Percentiles rank a stretch among this genome's conserved stretches.
Evolutionary conservation across 352 stramenopile species (phyloP).

Genomic region (Phytopythium delawarense): DNA sequence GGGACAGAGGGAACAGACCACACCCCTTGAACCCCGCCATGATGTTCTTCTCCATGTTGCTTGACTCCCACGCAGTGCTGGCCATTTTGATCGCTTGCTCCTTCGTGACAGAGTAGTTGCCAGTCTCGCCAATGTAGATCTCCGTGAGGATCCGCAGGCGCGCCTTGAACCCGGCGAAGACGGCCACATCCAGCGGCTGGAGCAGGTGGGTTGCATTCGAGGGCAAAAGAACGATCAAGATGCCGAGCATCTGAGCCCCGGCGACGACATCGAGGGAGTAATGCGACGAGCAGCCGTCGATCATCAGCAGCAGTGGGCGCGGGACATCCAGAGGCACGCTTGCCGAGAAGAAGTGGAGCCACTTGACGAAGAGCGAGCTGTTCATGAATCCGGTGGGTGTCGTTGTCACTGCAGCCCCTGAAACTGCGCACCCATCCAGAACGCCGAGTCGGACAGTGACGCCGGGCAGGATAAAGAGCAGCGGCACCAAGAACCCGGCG

Average conservation of each 20-base stretch:
- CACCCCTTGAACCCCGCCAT: neutral
- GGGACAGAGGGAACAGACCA: neutral
- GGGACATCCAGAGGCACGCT: neutral
- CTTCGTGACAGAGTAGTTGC: neutral
- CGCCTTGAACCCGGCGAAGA: slow-evolving; percentile 4
- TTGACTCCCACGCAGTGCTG: neutral
- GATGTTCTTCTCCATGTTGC: neutral
- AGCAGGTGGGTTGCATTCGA: slow-evolving; percentile 2
- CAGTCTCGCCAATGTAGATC: neutral
- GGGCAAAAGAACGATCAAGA: slow-evolving; percentile 1
- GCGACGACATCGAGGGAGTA: slow-evolving; percentile 1
- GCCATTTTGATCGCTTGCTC: neutral
- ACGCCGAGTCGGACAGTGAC: neutral
- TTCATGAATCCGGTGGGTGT: neutral
- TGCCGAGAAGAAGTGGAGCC: slow-evolving; percentile 3
- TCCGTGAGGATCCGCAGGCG: neutral
- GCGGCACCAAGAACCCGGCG: neutral
- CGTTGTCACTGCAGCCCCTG: neutral
- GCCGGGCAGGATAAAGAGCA: neutral
- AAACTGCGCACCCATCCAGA: neutral
- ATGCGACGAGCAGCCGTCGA: slow-evolving; percentile 9
- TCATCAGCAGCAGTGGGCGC: neutral
- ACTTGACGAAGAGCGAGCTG: neutral
- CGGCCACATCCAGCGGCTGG: slow-evolving; percentile 4
- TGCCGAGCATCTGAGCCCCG: neutral